Evolutionary conservation across 306 rosid genomes (phyloP), one percentile per base, ranked within the genome.

Genomic region (Glycine soja): DNA sequence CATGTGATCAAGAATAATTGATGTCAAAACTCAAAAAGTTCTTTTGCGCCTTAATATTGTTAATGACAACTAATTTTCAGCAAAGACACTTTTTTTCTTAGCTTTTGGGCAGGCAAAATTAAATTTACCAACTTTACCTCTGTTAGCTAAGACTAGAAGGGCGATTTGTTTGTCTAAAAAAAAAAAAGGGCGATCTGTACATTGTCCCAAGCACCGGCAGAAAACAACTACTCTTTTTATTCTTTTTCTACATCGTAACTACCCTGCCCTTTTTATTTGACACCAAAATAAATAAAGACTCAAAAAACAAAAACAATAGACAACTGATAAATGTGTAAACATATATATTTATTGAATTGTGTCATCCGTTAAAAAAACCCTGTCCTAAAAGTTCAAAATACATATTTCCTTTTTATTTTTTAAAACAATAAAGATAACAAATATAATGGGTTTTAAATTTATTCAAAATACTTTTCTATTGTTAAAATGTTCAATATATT

Each of bases 41-140:
- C 0, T 19, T 65, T 13, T 18, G 54, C 46, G 30, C 30, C 30
- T 78, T 57, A 72, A 81, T 66, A 76, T 64, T 56, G 57, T 42
- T 11, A 61, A 7, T 8, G 8, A 10, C 51, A 57, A 51, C 19
- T 75, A 51, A 72, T 70, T 76, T 64, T 68, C 40, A 51, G 46
- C 32, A 78, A 78, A 61, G 81, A 74, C 45, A 48, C 83, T 82
- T 77, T 65, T 12, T 40, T 68, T 59, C 59, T 59, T 64, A 72
- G 79, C 82, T 82, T 82, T 86, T 69, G 68, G 69, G 10, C 43
- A 62, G 18, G 57, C 43, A 53, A 69, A 12, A 38, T 47, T 59
- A 79, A 79, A 64, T 54, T 75, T 48, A 51, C 80, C 63, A 63
- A 46, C 79, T 74, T 78, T 52, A 53, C 4, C 32, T 61, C 53